Base-by-base conservation (phyloP, 352 stramenopile species). In the Peronospora farinosa region DNA sequence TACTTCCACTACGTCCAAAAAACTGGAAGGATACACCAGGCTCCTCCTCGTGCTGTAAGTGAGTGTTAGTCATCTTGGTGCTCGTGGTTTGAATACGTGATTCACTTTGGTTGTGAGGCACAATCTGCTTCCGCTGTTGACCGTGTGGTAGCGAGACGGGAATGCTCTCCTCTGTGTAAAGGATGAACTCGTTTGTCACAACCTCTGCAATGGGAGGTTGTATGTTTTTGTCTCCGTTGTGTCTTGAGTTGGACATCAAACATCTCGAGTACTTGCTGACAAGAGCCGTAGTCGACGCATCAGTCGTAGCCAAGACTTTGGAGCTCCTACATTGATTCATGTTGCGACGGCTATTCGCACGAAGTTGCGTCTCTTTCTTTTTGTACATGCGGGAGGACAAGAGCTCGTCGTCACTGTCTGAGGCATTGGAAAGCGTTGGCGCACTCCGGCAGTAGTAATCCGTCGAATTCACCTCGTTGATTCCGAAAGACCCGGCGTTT, bases 21-120 rank as follows among this genome's bases (percentile, higher is more conserved):
- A 89, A 79, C 62, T 89, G 67, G 53, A 82, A 82, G 11, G 78
- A 85, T 7, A 67, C 60, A 4, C 70, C 67, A 23, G 71, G 55
- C 30, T 71, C 60, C 31, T 67, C 54, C 37, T 69, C 63, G 37
- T 63, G 37, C 16, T 68, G 49, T 12, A 41, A 38, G 12, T 39
- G 32, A 13, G 43, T 30, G 35, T 9, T 43, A 0, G 16, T 32
- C 44, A 61, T 57, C 39, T 55, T 60, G 0, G 43, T 47, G n/a
- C 33, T 60, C 15, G 59, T 60, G 36, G 39, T 62, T 43, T 58
- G 67, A 0, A 21, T 42, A 16, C 35, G 63, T 16, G 39, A 56
- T 19, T 51, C 51, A 17, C 59, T 59, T 8, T 51, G 51, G 32
- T 50, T 42, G 21, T 50, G 55, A 13, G 43, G 47, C 35, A 57